Conservation (phyloP, 1,284 basidiomycete genomes). For the Cryptococcus sp. region DNA sequence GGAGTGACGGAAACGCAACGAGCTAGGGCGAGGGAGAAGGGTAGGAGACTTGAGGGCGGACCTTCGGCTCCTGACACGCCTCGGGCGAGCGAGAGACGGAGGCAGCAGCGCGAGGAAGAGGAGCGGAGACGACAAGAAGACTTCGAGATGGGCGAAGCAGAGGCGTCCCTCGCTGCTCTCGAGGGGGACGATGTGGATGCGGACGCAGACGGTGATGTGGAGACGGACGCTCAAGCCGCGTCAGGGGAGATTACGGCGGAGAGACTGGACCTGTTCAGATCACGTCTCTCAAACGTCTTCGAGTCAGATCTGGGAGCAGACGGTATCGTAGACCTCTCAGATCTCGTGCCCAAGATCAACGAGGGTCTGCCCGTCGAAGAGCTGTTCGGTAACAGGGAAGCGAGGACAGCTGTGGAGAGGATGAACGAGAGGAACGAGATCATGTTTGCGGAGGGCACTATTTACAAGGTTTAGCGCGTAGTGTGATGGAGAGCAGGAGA, state of each 20-base stretch:
- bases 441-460: constrained; percentile 79
- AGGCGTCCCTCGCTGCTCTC: constrained; percentile 12
- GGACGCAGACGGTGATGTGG: constrained; percentile 59
- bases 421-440: constrained; percentile 85
- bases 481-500: background rate
- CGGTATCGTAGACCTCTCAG: constrained; percentile 70
- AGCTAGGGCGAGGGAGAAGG: constrained; percentile 51
- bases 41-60: constrained; percentile 55
- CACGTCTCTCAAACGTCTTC: constrained; percentile 70
- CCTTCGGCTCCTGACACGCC: constrained; percentile 2
- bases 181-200: constrained; percentile 58
- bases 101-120: constrained; percentile 45
- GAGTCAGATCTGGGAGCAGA: constrained; percentile 65
- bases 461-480: constrained; percentile 54
- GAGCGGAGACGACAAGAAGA: constrained; percentile 29
- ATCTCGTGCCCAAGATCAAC: constrained; percentile 77
- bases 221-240: constrained; percentile 23
- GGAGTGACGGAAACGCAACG: constrained; percentile 36
- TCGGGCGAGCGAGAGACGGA: background rate
- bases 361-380: constrained; percentile 67
- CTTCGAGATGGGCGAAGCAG: constrained; percentile 37
- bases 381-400: constrained; percentile 79
- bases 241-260: constrained; percentile 34
- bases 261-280: constrained; percentile 72
- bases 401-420: constrained; percentile 66